These are phyloP conservation scores for Penicillium pancosmium DNA, from an alignment of 495 filamentous ascomycete species.

Conservation along the genomic window DNA sequence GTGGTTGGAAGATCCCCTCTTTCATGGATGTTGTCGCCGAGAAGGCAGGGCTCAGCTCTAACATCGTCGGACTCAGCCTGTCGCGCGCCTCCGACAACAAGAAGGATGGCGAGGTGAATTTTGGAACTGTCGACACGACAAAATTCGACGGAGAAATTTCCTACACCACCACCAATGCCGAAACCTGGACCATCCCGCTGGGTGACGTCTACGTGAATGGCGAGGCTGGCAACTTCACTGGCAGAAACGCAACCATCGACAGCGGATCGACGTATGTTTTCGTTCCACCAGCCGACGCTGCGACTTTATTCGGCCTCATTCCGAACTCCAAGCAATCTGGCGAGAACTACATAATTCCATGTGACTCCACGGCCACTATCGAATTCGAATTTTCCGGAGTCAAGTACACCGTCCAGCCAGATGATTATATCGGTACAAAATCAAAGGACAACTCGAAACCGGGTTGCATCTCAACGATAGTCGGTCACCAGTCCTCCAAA, in stretches of 20 bases:
- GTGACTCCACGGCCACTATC: conserved; percentile 57
- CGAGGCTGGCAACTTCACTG: conserved; percentile 49
- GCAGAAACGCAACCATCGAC: conserved; percentile 70
- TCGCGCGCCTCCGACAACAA: conserved; percentile 61
- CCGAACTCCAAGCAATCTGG: conserved; percentile 55
- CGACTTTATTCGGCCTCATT: conserved; percentile 64
- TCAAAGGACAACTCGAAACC: conserved; percentile 29
- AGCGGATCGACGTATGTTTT: conserved; percentile 79
- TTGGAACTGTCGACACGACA: conserved; percentile 67
- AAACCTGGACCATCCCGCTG: conserved; percentile 69
- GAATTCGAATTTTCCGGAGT: conserved; percentile 57
- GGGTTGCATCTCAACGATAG: conserved; percentile 67
- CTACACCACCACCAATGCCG: conserved; percentile 55
- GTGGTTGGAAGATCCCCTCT: conserved; percentile 52
- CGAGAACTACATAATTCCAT: conserved; percentile 69
- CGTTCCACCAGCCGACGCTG: conserved; percentile 65
- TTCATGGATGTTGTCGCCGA: conserved; percentile 65
- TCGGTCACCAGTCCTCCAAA: conserved; percentile 49
- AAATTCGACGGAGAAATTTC: conserved; percentile 67
- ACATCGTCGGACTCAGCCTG: conserved; percentile 70
- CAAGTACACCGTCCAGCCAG: conserved; percentile 64
- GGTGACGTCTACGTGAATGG: conserved; percentile 64
- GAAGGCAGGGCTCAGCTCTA: conserved; percentile 58
- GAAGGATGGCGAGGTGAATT: conserved; percentile 76
- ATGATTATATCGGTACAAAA: conserved; percentile 66